Base-by-base conservation (phyloP, 1,284 basidiomycete species). In the Leccinum subrobustum region DNA sequence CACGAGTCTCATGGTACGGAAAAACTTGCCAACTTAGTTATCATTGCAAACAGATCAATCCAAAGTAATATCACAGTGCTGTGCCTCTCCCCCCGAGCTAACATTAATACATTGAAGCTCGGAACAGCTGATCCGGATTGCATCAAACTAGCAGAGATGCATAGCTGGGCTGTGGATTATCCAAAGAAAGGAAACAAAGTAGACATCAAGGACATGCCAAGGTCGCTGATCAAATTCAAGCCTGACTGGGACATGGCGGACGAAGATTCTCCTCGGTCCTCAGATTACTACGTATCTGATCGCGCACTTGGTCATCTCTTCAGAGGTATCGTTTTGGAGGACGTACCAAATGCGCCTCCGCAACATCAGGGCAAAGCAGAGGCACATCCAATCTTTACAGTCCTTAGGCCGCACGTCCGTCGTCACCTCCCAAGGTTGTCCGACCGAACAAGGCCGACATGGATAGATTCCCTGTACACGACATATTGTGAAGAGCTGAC, bases 201-300 rank as follows among this genome's bases (percentile, higher is more conserved):
- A 8, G 76, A 87, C 58, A 77, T 86, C 16, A 74, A 78, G 42
- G 69, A 78, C 64, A 78, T 77, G 73, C 90, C 76, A 54, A 73
- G 62, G 54, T 76, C 75, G 0, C 76, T 88, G 11, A 87, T 90
- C 52, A 80, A 78, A 18, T 83, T 79, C 70, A 91, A 88, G 67
- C 90, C 90, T 0, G 89, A 92, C 68, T 92, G 91, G 91, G 82
- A 89, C 61, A 79, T 81, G 57, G 83, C 84, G 9, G 90, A 92
- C 67, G 82, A 87, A 25, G 77, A 81, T 3, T 74, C 76, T 6
- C 82, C 84, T 35, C 81, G 83, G 16, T 69, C 79, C 35, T 83
- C 80, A 1, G 88, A 91, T 67, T 91, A 87, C 72, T 93, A 92
- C 69, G 76, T 79, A 55, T 91, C 89, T 1, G 77, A 75, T 50